Evolutionary conservation across 192 early-diverging fungal genomes (phyloP).

Genomic region (Coemansia sp.): DNA sequence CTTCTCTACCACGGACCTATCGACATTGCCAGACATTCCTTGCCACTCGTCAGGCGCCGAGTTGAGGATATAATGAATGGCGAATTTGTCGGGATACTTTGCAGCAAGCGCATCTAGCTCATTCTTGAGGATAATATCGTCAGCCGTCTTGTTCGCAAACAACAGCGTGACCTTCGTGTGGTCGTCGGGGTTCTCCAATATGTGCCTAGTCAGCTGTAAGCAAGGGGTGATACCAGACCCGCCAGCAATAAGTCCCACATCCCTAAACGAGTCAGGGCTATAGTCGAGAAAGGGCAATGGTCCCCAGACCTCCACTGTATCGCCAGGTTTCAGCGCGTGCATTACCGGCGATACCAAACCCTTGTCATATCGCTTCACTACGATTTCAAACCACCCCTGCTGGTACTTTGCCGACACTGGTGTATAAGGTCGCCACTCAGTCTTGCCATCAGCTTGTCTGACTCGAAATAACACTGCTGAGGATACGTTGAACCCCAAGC

Average conservation of each 20-base stretch:
- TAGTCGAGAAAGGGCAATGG: constrained; percentile 76
- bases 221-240: constrained; percentile 87
- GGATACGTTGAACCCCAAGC: constrained; percentile 71
- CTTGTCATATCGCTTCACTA: constrained; percentile 78
- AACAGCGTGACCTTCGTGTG: constrained; percentile 73
- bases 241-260: constrained; percentile 83
- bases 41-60: constrained; percentile 71
- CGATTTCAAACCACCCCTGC: constrained; percentile 74
- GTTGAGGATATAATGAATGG: constrained; percentile 69
- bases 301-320: constrained; percentile 80
- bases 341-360: constrained; percentile 70
- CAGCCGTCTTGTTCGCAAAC: constrained; percentile 75
- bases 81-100: constrained; percentile 65
- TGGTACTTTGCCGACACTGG: constrained; percentile 63
- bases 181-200: constrained; percentile 69
- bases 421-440: constrained; percentile 84
- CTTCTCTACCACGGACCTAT: constrained; percentile 68
- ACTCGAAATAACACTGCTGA: constrained; percentile 79
- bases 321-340: constrained; percentile 69
- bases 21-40: constrained; percentile 71
- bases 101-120: constrained; percentile 65
- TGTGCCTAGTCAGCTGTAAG: constrained; percentile 73
- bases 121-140: constrained; percentile 74
- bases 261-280: constrained; percentile 62
- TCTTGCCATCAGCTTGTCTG: constrained; percentile 59